phyloP scores from a whole-genome alignment of 148 eudicot species.

The Rhododendron vialii region DNA sequence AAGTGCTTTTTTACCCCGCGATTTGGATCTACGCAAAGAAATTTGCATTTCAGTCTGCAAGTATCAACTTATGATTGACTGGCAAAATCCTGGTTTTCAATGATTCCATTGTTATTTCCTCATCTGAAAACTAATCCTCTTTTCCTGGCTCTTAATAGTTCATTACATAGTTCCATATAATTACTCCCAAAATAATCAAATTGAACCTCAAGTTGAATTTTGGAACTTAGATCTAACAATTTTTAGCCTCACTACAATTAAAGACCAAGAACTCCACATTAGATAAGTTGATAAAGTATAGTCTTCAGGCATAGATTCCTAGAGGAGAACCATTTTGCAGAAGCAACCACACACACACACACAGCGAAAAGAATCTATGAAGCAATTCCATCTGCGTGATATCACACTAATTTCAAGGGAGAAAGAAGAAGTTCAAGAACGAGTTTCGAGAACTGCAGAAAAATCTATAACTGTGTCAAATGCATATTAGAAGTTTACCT shows the following conservation, averaged over 20 bases:
- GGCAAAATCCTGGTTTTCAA: neutral
- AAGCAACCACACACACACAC: neutral
- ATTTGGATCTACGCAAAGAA: neutral
- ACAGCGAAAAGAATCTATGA: neutral
- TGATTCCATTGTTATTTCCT: neutral
- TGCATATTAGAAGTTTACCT: slow-evolving; percentile 36
- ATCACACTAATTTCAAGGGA: neutral
- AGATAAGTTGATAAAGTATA: neutral
- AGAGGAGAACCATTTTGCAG: neutral
- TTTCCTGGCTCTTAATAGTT: neutral
- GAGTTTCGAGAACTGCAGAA: neutral
- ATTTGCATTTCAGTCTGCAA: neutral
- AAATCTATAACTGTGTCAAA: neutral
- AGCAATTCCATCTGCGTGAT: neutral
- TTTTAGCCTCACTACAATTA: no score
- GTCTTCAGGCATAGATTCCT: neutral
- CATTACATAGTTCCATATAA: neutral
- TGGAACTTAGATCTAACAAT: neutral
- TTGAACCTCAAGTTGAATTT: neutral
- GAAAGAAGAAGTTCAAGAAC: neutral
- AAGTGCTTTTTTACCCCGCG: neutral
- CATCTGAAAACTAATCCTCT: neutral
- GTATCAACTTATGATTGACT: neutral
- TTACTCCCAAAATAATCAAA: neutral
- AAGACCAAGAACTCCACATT: neutral